Base-by-base conservation (phyloP, 2,329 filamentous ascomycete genomes). In the Exophiala alcalophila region DNA sequence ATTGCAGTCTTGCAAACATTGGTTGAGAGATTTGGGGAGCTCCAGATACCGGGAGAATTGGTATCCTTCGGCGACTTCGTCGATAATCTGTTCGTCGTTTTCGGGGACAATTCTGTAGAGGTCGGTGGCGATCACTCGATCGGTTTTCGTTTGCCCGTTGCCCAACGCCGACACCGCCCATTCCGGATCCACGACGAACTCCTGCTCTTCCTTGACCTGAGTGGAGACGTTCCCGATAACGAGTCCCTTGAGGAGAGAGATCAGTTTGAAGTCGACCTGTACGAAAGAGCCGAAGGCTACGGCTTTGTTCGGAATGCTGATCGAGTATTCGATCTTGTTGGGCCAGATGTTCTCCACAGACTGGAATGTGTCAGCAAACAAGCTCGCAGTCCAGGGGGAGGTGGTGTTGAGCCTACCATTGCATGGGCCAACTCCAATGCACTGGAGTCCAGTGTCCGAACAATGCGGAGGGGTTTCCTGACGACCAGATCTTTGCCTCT, bases 321-420 rank as follows among this genome's bases (percentile, higher is more conserved):
- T 89, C 20, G 88, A 91, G 68, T 98, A 98, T 63, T 94, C 87
- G 57, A 97, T 79, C 72, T 98, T 98, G 70, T 95, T 92, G 4
- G 89, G 86, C 92, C 92, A 98, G 52, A 94, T 85, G 60, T 96
- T 96, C 65, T 96, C 90, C 52, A 97, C 90, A 51, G 86, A 76
- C 71, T 78, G 44, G 19, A 27, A n/a, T 21, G 14, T 14, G 33
- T 40, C n/a, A 39, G 30, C 12, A 14, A 31, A 31, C 10, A n/a
- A n/a, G 7, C 38, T 40, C 24, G 4, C 4, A 19, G 32, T 11
- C 10, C 16, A n/a, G n/a, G n/a, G n/a, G 20, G 26, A 36, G 18
- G 19, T n/a, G 35, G 20, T 11, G 37, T n/a, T 8, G 24, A 9
- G 51, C 61, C 53, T 59, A 72, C 87, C 87, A 96, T 92, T 33